These are phyloP conservation scores for Phytophthora pisi DNA, from an alignment of 352 stramenopile genomes.

Conservation along the genomic window DNA sequence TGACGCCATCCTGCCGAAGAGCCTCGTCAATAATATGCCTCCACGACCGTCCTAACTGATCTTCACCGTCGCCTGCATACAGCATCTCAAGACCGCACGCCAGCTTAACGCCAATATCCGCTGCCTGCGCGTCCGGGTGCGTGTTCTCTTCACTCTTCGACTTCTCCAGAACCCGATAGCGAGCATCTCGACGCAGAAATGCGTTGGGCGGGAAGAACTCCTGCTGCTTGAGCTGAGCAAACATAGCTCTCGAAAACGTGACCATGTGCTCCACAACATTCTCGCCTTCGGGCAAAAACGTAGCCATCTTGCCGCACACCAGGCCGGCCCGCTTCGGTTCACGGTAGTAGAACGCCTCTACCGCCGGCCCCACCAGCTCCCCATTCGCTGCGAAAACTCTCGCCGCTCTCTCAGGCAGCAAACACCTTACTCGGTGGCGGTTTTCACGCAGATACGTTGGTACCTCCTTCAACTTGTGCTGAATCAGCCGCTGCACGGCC, in stretches of 20 bases:
- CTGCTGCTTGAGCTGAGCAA: constrained; percentile 84
- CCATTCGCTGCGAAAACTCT: constrained; percentile 34
- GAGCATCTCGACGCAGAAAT: constrained; percentile 42
- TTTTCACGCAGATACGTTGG: constrained; percentile 54
- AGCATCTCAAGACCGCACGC: constrained; percentile 78
- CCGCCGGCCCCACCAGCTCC: constrained; percentile 47
- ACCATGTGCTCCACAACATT: constrained; percentile 41
- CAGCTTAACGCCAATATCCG: constrained; percentile 79
- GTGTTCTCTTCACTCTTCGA: constrained; percentile 11
- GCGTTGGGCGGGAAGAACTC: constrained; percentile 66
- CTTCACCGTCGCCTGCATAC: constrained; percentile 44
- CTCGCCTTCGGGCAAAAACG: constrained; percentile 40
- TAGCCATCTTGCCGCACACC: constrained; percentile 62
- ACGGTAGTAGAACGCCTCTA: constrained; percentile 82
- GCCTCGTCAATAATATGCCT: constrained; percentile 44
- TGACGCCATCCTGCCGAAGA: constrained; percentile 7
- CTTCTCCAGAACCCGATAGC: constrained; percentile 23
- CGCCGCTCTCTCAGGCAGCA: constrained; percentile 45
- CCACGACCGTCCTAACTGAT: constrained; percentile 56
- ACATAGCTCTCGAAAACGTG: constrained; percentile 83
- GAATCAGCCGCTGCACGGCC: constrained; percentile 50
- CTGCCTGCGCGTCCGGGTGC: constrained; percentile 37
- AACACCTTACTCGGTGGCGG: constrained; percentile 52
- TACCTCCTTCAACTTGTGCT: constrained; percentile 47
- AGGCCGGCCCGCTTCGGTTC: constrained; percentile 54